A percentile compares a stretch with the other conserved stretches of the same genome.
Evolutionary conservation across 2,329 filamentous ascomycete species (phyloP).

Genomic region (Pseudogymnoascus sp.): DNA sequence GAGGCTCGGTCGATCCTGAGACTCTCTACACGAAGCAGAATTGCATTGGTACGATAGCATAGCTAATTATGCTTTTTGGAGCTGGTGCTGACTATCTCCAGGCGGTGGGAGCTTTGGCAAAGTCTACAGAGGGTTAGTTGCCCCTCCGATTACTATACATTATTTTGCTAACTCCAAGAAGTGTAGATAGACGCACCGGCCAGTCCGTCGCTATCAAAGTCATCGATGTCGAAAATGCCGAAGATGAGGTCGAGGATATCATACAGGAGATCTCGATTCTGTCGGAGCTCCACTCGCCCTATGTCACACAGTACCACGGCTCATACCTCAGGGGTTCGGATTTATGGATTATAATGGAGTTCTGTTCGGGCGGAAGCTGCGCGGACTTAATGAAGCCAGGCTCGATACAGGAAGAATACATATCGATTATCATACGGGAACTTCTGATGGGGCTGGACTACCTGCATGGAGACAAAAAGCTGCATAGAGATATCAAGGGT

Average conservation of each 20-base stretch:
- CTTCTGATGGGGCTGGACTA: slow-evolving; percentile 86
- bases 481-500: slow-evolving; percentile 96
- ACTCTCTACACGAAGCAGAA: slow-evolving; percentile 88
- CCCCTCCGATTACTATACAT: slow-evolving; percentile 9
- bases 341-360: slow-evolving; percentile 99
- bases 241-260: slow-evolving; percentile 98
- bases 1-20: slow-evolving; percentile 68
- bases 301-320: slow-evolving; percentile 96
- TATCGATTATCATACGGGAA: slow-evolving; percentile 89
- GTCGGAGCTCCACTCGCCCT: slow-evolving; percentile 89
- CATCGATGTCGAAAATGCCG: slow-evolving; percentile 97
- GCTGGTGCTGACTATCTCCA: slow-evolving; percentile 31
- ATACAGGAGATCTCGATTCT: slow-evolving; percentile 98
- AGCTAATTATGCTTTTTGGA: slow-evolving; percentile 9
- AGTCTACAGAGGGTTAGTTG: slow-evolving; percentile 84
- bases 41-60: slow-evolving; percentile 59
- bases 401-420: slow-evolving; percentile 85
- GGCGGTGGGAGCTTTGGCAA: slow-evolving; percentile 97
- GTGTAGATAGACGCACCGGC: slow-evolving; percentile 85
- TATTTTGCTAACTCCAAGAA: slow-evolving; percentile 31
- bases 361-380: slow-evolving; percentile 92
- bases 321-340: slow-evolving; percentile 94
- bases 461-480: slow-evolving; percentile 87
- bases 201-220: slow-evolving; percentile 96
- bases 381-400: slow-evolving; percentile 94